These are phyloP conservation scores for Trametes elegans DNA, from an alignment of 768 basidiomycete genomes.

Conservation along the genomic window DNA sequence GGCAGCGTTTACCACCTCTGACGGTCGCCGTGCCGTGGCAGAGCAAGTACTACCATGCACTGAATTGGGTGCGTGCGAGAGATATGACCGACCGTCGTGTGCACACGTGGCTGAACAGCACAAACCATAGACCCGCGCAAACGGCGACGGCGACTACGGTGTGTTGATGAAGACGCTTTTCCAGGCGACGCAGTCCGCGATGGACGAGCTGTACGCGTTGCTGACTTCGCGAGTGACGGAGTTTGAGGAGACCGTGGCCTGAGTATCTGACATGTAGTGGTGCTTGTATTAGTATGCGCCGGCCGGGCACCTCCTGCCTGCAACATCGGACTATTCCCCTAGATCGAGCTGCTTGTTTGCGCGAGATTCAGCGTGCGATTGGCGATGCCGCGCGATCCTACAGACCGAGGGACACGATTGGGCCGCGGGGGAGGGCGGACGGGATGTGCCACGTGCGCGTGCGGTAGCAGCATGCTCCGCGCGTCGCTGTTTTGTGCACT, in stretches of 20 bases:
- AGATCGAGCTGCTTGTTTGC: not conserved
- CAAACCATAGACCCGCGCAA: not conserved
- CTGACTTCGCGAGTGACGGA: not conserved
- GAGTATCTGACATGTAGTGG: not conserved
- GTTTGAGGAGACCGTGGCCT: not conserved
- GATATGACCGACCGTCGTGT: too few species aligned
- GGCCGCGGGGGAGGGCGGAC: not conserved
- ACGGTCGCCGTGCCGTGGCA: conserved; percentile 6
- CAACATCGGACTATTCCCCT: not conserved
- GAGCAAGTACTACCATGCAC: conserved; percentile 5
- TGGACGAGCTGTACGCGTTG: conserved; percentile 2
- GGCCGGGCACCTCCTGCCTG: not conserved
- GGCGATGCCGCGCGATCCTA: too few species aligned
- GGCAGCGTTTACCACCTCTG: conserved; percentile 1
- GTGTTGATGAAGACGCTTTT: conserved; percentile 10
- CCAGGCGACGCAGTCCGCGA: conserved; percentile 5
- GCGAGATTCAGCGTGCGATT: too few species aligned
- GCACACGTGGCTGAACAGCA: not conserved
- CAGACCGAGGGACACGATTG: not conserved
- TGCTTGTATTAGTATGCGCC: not conserved
- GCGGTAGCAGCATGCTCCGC: not conserved
- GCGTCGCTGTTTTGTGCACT: not conserved
- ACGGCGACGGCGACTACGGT: conserved; percentile 14
- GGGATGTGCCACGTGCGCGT: not conserved
- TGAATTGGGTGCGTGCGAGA: conserved; percentile 10